phyloP scores from a whole-genome alignment of 148 eudicot species.

The Gaultheria prostrata region DNA sequence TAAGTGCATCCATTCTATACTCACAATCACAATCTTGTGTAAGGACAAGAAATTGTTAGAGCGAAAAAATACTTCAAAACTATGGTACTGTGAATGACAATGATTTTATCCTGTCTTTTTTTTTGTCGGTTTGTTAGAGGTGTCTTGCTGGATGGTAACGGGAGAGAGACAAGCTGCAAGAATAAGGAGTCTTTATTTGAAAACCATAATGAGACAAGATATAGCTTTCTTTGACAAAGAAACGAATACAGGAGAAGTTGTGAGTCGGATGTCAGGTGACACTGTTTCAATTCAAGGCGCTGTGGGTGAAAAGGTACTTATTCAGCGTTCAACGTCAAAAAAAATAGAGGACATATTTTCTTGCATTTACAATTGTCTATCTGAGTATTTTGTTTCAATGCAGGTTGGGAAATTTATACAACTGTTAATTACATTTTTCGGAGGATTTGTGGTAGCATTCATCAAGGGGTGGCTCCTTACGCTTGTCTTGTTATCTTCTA shows the following conservation, averaged over 20 bases:
- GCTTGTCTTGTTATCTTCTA: constrained; percentile 61
- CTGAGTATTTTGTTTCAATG: constrained; percentile 3
- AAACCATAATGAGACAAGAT: constrained; percentile 29
- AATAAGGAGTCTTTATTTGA: constrained; percentile 55
- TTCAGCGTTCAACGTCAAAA: neutral
- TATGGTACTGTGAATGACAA: neutral
- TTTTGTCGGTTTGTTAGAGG: constrained; percentile 35
- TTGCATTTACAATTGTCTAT: neutral
- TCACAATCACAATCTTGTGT: too few species aligned
- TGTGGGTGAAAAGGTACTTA: constrained; percentile 70
- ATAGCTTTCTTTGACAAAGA: constrained; percentile 56
- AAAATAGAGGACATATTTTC: neutral
- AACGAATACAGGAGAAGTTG: constrained; percentile 62
- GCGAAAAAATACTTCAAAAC: too few species aligned
- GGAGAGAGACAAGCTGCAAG: constrained; percentile 79
- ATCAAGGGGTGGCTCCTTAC: constrained; percentile 85
- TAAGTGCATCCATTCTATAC: constrained; percentile 23
- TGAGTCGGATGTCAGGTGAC: constrained; percentile 76
- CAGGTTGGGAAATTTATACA: constrained; percentile 87
- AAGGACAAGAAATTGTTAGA: neutral
- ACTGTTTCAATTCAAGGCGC: constrained; percentile 75
- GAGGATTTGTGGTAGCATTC: constrained; percentile 81
- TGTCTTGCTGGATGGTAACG: constrained; percentile 71
- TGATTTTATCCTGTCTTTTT: neutral
- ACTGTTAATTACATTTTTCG: constrained; percentile 56